A percentile compares a stretch with the other conserved stretches of the same genome.
Evolutionary conservation across 495 filamentous ascomycete species (phyloP).

Genomic region (Aspergillus leporis): DNA sequence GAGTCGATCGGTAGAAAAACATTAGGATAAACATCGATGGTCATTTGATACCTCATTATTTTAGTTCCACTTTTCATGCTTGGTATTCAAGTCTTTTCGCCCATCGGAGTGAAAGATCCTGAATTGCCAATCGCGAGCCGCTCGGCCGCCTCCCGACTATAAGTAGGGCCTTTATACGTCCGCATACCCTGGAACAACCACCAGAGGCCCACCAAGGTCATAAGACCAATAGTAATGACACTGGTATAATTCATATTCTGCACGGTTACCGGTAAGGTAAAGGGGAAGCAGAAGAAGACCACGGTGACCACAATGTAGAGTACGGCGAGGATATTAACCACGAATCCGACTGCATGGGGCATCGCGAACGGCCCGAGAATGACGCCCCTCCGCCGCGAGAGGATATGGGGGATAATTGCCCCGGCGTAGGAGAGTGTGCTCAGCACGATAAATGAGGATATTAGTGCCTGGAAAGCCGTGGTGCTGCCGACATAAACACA

Average conservation of each 20-base stretch:
- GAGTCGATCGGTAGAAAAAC: too few species aligned
- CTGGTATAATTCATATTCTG: conserved; percentile 72
- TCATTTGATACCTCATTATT: too few species aligned
- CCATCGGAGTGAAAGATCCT: neutral
- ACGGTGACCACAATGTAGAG: conserved; percentile 50
- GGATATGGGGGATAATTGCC: conserved; percentile 73
- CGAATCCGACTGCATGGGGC: conserved; percentile 56
- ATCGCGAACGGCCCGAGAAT: conserved; percentile 71
- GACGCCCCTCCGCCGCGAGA: conserved; percentile 63
- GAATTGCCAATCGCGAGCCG: neutral
- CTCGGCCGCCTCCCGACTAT: conserved; percentile 28
- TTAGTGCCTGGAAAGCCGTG: conserved; percentile 74
- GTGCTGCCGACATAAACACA: conserved; percentile 72
- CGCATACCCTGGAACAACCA: conserved; percentile 44
- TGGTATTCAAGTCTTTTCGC: neutral
- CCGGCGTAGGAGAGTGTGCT: conserved; percentile 72
- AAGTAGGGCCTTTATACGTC: conserved; percentile 35
- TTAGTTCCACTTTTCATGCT: too few species aligned
- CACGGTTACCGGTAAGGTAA: conserved; percentile 52
- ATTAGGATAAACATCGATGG: too few species aligned
- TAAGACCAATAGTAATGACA: conserved; percentile 62
- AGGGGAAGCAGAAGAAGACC: conserved; percentile 80
- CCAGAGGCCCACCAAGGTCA: conserved; percentile 44
- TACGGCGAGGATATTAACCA: conserved; percentile 58
- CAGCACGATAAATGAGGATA: conserved; percentile 72